phyloP scores from a whole-genome alignment of 768 basidiomycete genomes.

The Xerocomus spinulosus region DNA sequence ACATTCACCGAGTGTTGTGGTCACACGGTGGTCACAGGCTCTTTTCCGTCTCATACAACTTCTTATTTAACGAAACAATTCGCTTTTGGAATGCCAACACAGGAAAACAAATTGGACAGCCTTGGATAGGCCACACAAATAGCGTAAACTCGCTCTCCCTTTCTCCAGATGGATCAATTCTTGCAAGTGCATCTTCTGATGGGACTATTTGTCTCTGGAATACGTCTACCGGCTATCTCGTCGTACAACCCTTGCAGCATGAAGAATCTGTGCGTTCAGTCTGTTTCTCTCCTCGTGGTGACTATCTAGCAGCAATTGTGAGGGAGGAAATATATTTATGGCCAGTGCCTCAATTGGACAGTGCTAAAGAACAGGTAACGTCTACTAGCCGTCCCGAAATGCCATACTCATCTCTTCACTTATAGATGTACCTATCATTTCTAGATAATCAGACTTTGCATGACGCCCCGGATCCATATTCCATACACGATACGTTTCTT shows the following conservation, averaged over 20 bases:
- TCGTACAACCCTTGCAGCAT: too few species aligned
- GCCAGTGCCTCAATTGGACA: neutral
- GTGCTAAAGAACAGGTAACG: too few species aligned
- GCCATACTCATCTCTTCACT: too few species aligned
- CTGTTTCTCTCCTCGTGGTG: constrained; percentile 9
- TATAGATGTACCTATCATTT: too few species aligned
- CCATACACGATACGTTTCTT: too few species aligned
- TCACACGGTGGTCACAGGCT: constrained; percentile 11
- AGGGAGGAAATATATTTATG: neutral
- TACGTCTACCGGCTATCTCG: too few species aligned
- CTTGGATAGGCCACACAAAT: constrained; percentile 15
- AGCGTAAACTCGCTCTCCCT: neutral
- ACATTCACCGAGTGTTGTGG: constrained; percentile 1
- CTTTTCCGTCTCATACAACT: constrained; percentile 1
- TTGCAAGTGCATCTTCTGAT: neutral
- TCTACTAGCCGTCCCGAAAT: too few species aligned
- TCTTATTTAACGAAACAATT: constrained; percentile 2
- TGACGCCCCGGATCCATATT: too few species aligned
- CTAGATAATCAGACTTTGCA: too few species aligned
- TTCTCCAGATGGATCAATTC: neutral
- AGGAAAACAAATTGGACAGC: constrained; percentile 2
- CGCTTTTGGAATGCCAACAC: constrained; percentile 4
- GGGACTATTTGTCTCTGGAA: neutral
- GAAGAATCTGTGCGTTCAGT: too few species aligned
- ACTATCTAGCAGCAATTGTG: neutral